These are phyloP conservation scores for Gastrolobium villosum DNA, from an alignment of 306 rosid species.

Conservation along the genomic window DNA sequence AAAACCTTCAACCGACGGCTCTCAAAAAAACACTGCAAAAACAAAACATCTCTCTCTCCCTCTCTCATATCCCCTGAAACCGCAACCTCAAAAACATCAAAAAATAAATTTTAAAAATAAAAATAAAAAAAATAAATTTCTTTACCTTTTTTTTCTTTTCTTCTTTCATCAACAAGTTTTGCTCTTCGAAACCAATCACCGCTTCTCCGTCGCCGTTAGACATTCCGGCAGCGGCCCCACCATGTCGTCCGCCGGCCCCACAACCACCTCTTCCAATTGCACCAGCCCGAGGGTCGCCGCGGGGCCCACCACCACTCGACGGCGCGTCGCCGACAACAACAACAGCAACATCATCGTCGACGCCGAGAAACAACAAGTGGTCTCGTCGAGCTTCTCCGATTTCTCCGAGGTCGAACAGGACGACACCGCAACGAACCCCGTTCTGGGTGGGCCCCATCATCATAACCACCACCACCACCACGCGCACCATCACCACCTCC, in stretches of 20 bases:
- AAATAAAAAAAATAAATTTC: no score
- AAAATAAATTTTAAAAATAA: neutral
- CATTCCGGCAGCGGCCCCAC: constrained; percentile 41
- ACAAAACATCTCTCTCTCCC: neutral
- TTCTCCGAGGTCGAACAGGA: constrained; percentile 55
- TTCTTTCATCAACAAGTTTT: no score
- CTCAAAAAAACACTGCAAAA: neutral
- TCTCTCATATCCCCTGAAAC: neutral
- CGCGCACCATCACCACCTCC: constrained; percentile 48
- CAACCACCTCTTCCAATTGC: constrained; percentile 48
- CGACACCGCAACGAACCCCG: neutral
- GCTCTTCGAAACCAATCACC: neutral
- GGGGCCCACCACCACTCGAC: constrained; percentile 65
- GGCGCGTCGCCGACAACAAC: constrained; percentile 65
- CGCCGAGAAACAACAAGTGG: constrained; percentile 48
- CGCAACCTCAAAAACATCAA: constrained; percentile 18
- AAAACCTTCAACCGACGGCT: neutral
- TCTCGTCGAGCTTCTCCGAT: constrained; percentile 50
- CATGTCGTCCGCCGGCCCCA: constrained; percentile 68
- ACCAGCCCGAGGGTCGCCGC: constrained; percentile 65
- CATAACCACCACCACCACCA: constrained; percentile 50
- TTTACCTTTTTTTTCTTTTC: no score
- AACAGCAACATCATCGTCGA: neutral
- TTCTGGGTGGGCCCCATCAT: constrained; percentile 1
- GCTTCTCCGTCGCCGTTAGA: constrained; percentile 16